Evolutionary conservation across 2,329 filamentous ascomycete species (phyloP), one percentile per base, ranked within the genome.

Genomic region (Emergomyces orientalis): DNA sequence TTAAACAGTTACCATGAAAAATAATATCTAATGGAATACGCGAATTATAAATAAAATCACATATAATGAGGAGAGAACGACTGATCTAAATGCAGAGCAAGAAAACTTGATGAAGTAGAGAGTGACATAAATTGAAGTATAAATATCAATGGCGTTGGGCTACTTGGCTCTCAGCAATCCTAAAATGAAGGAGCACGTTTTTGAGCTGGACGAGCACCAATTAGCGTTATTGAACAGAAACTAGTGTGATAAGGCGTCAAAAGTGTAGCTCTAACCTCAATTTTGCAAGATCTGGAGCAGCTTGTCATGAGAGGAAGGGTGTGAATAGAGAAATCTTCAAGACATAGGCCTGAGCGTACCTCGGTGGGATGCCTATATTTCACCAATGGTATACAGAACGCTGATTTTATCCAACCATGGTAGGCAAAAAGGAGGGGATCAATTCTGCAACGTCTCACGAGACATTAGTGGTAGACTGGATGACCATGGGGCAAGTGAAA

Each of bases 391-490:
- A 47, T 17, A 34, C 14, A 47, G 27, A 9, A 47, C 17, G 39
- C 5, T 5, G 41, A 39, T 47, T 30, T 30, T 17, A 32, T 32
- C 49, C 39, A n/a, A 14, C 11, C 39, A 59, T 59, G 41, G n/a
- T 41, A n/a, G 22, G 17, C 9, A 47, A 47, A 47, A 22, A 22
- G 5, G 37, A 22, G 30, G 9, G 34, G 25, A 30, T 1, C 6
- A 22, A 41, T 59, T 47, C 25, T 34, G 27, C 17, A 59, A 47
- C 39, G 41, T 59, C 57, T 47, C 39, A 59, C 57, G 39, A 47
- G 30, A 34, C 6, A n/a, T 19, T 34, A 19, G 22, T 3, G 22
- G 22, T 47, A 32, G 57, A 27, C 25, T 57, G 13, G n/a, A 57
- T 37, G 30, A 39, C 11, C n/a, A 13, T 25, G 2, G 27, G 9